Evolutionary conservation across 2,329 filamentous ascomycete genomes (phyloP).

Genomic region (Colletotrichum coccodes): DNA sequence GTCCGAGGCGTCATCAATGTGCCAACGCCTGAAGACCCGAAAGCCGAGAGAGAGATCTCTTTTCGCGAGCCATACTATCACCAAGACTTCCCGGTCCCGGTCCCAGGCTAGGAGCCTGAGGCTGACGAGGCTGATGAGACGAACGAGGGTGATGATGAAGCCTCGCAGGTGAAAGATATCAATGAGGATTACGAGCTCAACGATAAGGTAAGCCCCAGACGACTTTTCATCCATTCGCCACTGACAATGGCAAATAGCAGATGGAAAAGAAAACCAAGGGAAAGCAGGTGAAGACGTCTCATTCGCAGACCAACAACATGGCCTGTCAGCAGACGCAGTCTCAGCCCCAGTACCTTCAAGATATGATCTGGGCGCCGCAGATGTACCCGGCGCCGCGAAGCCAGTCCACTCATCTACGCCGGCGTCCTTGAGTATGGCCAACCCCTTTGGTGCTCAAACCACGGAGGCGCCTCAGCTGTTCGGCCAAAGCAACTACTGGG

Average conservation of each 20-base stretch:
- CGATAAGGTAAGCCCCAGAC: neutral
- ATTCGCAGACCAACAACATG: neutral
- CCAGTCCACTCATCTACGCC: neutral
- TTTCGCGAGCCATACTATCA: neutral
- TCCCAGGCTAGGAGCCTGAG: neutral
- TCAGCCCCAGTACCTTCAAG: neutral
- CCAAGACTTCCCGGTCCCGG: neutral
- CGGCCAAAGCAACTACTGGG: neutral
- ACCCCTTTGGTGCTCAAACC: neutral
- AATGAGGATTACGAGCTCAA: neutral
- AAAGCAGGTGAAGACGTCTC: neutral
- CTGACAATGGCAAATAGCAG: neutral
- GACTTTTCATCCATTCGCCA: neutral
- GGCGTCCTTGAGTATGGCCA: neutral
- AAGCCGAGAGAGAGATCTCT: neutral
- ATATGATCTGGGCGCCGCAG: neutral
- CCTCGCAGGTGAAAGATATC: neutral
- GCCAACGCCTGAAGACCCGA: neutral
- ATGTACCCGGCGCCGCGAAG: neutral
- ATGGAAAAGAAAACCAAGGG: neutral
- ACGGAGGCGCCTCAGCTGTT: neutral
- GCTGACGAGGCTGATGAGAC: neutral
- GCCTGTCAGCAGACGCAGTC: neutral
- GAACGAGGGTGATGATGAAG: neutral
- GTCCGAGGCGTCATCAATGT: neutral